Conservation (phyloP, 495 filamentous ascomycete species). For the Baudoinia panamericana region DNA sequence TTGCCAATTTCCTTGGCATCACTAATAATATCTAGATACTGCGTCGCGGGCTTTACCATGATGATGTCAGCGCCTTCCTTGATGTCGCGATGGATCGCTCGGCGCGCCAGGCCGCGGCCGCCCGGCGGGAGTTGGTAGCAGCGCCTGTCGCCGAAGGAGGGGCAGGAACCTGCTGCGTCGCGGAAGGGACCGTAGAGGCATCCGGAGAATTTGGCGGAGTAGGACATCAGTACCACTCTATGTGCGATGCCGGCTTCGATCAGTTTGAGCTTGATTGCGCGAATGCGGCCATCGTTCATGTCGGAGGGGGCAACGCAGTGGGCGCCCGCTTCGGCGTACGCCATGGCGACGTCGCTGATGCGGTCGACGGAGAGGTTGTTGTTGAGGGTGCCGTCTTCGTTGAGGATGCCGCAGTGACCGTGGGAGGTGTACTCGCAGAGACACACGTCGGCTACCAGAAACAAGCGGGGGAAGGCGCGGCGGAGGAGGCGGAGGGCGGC, state of each 20-base stretch:
- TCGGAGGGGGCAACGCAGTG: slow-evolving; percentile 95
- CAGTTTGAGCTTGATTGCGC: slow-evolving; percentile 90
- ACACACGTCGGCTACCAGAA: slow-evolving; percentile 84
- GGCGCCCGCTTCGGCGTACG: slow-evolving; percentile 84
- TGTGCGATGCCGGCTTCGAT: slow-evolving; percentile 86
- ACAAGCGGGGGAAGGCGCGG: slow-evolving; percentile 71
- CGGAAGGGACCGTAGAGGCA: slow-evolving; percentile 95
- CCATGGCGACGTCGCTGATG: slow-evolving; percentile 82
- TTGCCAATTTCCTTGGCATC: slow-evolving; percentile 87
- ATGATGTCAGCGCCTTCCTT: slow-evolving; percentile 92
- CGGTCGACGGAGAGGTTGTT: slow-evolving; percentile 84
- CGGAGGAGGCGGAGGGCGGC: slow-evolving; percentile 68
- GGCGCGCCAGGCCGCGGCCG: slow-evolving; percentile 80
- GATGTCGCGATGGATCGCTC: slow-evolving; percentile 83
- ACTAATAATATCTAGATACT: slow-evolving; percentile 89
- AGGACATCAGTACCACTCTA: slow-evolving; percentile 84
- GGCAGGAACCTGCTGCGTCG: slow-evolving; percentile 83
- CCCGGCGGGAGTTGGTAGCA: slow-evolving; percentile 95
- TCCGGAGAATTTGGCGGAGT: slow-evolving; percentile 92
- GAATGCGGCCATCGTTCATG: slow-evolving; percentile 96
- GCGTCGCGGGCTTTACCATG: slow-evolving; percentile 94
- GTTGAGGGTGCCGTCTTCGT: slow-evolving; percentile 83
- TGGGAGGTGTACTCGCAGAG: slow-evolving; percentile 99
- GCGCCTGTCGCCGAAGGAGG: slow-evolving; percentile 83
- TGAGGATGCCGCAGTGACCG: slow-evolving; percentile 89